Conservation (phyloP, 148 eudicot species). For the Talinum fruticosum region DNA sequence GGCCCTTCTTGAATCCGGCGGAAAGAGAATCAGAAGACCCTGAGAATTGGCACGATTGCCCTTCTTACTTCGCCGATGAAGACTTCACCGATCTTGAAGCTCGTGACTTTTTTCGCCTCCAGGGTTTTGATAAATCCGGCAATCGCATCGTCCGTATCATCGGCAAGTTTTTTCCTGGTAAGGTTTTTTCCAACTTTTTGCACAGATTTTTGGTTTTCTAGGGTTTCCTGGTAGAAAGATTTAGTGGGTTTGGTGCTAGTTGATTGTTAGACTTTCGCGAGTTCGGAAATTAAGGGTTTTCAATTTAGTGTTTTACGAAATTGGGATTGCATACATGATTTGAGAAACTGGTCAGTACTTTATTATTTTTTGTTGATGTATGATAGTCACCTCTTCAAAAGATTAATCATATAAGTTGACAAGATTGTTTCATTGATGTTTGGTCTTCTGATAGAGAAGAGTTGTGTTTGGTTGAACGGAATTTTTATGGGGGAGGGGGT, state of each 20-base stretch:
- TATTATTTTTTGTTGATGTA: too few species aligned
- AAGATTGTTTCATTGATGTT: background rate
- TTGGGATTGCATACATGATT: background rate
- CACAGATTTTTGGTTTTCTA: background rate
- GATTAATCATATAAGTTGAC: too few species aligned
- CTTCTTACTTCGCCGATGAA: slow-evolving; percentile 41
- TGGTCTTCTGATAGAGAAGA: background rate
- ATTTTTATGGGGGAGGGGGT: too few species aligned
- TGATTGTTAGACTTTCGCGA: background rate
- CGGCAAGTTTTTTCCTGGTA: slow-evolving; percentile 90
- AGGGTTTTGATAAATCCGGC: slow-evolving; percentile 63
- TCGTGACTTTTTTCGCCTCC: slow-evolving; percentile 62
- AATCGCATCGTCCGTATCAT: slow-evolving; percentile 76
- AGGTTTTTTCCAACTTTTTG: background rate
- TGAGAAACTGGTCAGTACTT: too few species aligned
- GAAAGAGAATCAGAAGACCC: slow-evolving; percentile 18
- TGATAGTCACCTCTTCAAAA: too few species aligned
- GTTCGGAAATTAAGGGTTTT: background rate
- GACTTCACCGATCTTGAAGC: slow-evolving; percentile 39
- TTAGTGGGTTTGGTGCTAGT: too few species aligned
- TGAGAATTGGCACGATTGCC: slow-evolving; percentile 81
- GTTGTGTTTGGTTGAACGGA: background rate
- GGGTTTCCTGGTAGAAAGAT: background rate
- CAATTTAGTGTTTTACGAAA: background rate
- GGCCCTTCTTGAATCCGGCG: slow-evolving; percentile 52